Conservation (phyloP, 345 rosid genomes). For the Arabidopsis arenosa region DNA sequence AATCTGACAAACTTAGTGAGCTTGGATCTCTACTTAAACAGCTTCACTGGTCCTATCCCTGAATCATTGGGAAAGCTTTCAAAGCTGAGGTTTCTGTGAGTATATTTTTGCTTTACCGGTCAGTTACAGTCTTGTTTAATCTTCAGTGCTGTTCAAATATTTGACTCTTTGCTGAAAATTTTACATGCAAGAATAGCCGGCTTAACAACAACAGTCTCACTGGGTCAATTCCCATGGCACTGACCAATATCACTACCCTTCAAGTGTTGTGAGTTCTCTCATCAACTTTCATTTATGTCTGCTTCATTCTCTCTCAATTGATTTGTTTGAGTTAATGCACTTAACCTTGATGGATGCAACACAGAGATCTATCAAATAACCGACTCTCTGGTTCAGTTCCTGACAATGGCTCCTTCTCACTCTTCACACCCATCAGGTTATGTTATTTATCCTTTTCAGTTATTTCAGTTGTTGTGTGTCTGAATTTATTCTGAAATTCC, state of each 20-base stretch:
- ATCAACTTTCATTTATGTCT: constrained; percentile 28
- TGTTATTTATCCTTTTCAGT: constrained; percentile 17
- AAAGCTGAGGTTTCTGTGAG: constrained; percentile 95
- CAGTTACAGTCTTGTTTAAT: constrained; percentile 17
- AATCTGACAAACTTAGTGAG: constrained; percentile 94
- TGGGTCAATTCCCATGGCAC: constrained; percentile 86
- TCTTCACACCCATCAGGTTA: constrained; percentile 98
- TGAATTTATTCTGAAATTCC: constrained; percentile 28
- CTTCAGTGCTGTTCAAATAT: constrained; percentile 20
- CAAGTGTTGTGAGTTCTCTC: constrained; percentile 85
- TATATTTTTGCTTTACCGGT: constrained; percentile 25
- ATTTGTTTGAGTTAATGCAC: constrained; percentile 7
- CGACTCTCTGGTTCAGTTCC: constrained; percentile 92
- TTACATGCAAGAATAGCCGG: constrained; percentile 76
- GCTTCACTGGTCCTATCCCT: constrained; percentile 90
- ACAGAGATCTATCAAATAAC: constrained; percentile 96
- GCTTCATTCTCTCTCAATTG: neutral
- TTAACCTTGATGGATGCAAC: constrained; percentile 32
- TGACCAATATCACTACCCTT: constrained; percentile 85
- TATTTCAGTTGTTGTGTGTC: constrained; percentile 10
- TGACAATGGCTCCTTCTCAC: constrained; percentile 97
- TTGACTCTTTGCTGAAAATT: constrained; percentile 33
- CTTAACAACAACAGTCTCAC: constrained; percentile 91
- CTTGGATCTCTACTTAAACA: constrained; percentile 97
- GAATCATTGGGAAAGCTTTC: constrained; percentile 85